Evolutionary conservation across 345 rosid species (phyloP).

Genomic region (Syzygium oleosum): DNA sequence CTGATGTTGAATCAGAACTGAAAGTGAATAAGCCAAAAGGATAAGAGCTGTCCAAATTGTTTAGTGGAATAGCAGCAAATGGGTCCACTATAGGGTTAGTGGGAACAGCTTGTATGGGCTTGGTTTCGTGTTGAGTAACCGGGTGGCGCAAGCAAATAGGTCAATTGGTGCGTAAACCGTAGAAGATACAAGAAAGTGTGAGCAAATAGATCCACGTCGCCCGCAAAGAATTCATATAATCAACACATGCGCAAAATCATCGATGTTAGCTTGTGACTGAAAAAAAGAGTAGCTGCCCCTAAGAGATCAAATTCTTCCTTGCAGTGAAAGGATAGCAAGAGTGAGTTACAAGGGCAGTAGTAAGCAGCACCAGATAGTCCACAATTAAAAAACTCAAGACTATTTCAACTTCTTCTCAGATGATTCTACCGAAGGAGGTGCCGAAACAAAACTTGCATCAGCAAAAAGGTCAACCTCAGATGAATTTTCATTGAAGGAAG

Average conservation of each 20-base stretch:
- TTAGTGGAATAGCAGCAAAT: slow-evolving; percentile 74
- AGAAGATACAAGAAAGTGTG: slow-evolving; percentile 30
- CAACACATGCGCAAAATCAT: background rate
- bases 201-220: slow-evolving; percentile 44
- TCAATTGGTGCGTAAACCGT: slow-evolving; percentile 51
- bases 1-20: slow-evolving; percentile 32
- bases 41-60: slow-evolving; percentile 79
- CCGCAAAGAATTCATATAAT: slow-evolving; percentile 15
- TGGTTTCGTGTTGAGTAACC: slow-evolving; percentile 44
- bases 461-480: slow-evolving; percentile 83
- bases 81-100: slow-evolving; percentile 52
- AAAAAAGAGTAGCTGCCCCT: background rate
- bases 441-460: slow-evolving; percentile 91
- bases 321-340: background rate
- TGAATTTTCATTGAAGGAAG: slow-evolving; percentile 32
- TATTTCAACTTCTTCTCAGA: slow-evolving; percentile 48
- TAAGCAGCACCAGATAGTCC: background rate
- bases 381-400: background rate
- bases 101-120: slow-evolving; percentile 23
- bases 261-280: too few relatives aligned
- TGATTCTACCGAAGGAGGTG: slow-evolving; percentile 41
- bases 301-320: background rate
- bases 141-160: slow-evolving; percentile 44
- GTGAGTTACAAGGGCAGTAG: background rate
- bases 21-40: slow-evolving; percentile 74